Evolutionary conservation across 1,139 yeast species (phyloP), one percentile per base, ranked within the genome.

Genomic region (Yamadazyma atmosphaerica): DNA sequence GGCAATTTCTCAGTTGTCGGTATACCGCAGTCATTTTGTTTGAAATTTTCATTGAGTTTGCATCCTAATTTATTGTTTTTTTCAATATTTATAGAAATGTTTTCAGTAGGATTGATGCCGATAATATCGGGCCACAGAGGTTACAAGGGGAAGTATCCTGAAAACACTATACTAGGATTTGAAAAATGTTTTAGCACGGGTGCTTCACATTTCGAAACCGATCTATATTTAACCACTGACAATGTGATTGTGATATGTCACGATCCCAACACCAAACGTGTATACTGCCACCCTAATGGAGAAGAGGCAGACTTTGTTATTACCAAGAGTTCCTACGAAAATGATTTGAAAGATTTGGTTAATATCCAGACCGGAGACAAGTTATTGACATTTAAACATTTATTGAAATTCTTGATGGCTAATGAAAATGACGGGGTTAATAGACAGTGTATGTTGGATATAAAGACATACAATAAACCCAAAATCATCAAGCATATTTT

Each of bases 161-260:
- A 90, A 55, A 90, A 90, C 60, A 85, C 96, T 4, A 49, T 88
- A 13, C 53, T 68, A 2, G 89, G 95, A 2, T 86, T 87, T 60
- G 66, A 77, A 14, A 81, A 81, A 38, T 94, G 96, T 16, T 74
- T 73, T 35, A 78, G 74, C 13, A 72, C 79, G 14, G 92, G 92
- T 0, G 89, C 86, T 19, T 74, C 77, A 15, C 74, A 80, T 9
- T 74, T 92, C 29, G 98, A 90, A 58, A 83, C 95, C 7, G 96
- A 92, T 58, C 68, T 90, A 34, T 96, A 90, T 69, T 68, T 88
- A 40, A 72, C 94, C 2, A 61, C 63, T 5, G 98, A 92, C 60
- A 79, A 83, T 10, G 76, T 77, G 4, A 72, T 88, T 19, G 86
- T 90, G 4, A 76, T 92, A 22, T 79, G 86, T 35, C 98, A 92